Evolutionary conservation across 2,329 filamentous ascomycete genomes (phyloP).

Genomic region (Alternaria incomplexa): DNA sequence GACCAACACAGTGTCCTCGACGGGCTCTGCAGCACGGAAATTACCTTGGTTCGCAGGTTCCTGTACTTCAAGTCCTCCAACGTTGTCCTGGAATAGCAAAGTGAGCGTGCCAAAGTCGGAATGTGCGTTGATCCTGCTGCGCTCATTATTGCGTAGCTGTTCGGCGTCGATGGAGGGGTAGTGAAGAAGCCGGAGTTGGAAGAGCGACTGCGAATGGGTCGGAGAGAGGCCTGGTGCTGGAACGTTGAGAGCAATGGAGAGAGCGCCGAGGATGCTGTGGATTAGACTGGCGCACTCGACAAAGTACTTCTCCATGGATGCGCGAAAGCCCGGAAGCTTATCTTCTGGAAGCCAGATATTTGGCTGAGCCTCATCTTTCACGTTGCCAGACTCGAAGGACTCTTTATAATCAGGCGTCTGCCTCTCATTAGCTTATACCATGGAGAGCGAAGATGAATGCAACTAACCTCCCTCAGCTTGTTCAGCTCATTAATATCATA

Average conservation of each 20-base stretch:
- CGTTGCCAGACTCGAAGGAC: conserved; percentile 43
- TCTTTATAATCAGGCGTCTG: conserved; percentile 43
- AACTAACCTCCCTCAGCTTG: conserved; percentile 15
- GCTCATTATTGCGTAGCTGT: conserved; percentile 29
- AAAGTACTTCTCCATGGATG: conserved; percentile 38
- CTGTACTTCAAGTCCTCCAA: conserved; percentile 50
- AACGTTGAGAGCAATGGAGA: conserved; percentile 33
- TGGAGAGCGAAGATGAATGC: background rate
- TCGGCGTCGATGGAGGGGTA: conserved; percentile 44
- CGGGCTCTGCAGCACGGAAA: conserved; percentile 38
- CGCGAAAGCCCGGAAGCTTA: conserved; percentile 48
- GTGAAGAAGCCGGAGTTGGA: conserved; percentile 48
- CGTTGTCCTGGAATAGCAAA: conserved; percentile 51
- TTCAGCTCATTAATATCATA: conserved; percentile 28
- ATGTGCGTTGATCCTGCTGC: conserved; percentile 50
- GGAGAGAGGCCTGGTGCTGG: conserved; percentile 21
- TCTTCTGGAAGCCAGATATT: conserved; percentile 53
- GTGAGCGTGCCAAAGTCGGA: conserved; percentile 53
- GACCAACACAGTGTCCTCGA: conserved; percentile 45
- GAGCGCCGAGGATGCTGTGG: conserved; percentile 32
- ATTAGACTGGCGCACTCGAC: conserved; percentile 24
- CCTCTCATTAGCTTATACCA: background rate
- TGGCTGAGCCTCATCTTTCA: conserved; percentile 34
- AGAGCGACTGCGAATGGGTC: conserved; percentile 35
- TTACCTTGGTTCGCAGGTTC: conserved; percentile 33